Conservation (phyloP, 495 filamentous ascomycete genomes). For the Oidiodendron maius region DNA sequence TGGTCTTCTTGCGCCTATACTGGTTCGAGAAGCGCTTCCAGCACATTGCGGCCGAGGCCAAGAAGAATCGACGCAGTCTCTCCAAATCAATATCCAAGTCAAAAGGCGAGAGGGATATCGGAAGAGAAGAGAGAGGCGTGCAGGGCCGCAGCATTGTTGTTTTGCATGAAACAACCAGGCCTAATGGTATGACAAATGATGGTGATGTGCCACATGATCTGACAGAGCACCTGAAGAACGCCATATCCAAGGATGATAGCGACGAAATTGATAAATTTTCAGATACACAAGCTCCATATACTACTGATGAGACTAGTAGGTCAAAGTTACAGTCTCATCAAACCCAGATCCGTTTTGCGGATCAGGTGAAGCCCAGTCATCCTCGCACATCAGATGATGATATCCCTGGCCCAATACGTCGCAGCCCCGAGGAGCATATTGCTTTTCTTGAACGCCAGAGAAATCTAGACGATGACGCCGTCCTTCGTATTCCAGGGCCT, state of each 20-base stretch:
- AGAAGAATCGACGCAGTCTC: slow-evolving; percentile 34
- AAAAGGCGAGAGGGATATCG: slow-evolving; percentile 38
- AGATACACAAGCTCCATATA: slow-evolving; percentile 2
- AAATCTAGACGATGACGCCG: slow-evolving; percentile 61
- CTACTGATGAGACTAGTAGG: neutral
- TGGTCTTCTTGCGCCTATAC: slow-evolving; percentile 88
- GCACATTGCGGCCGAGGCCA: slow-evolving; percentile 55
- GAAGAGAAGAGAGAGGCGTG: slow-evolving; percentile 60
- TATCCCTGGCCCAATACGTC: slow-evolving; percentile 42
- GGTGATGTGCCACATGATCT: slow-evolving; percentile 3
- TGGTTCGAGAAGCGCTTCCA: slow-evolving; percentile 97
- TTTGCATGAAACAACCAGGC: slow-evolving; percentile 45
- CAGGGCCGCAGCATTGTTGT: slow-evolving; percentile 68
- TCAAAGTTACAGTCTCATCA: slow-evolving; percentile 6
- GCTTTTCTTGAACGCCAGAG: slow-evolving; percentile 81
- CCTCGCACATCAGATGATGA: slow-evolving; percentile 28
- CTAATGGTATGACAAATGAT: slow-evolving; percentile 18
- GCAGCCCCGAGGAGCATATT: slow-evolving; percentile 70
- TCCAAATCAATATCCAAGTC: slow-evolving; percentile 47
- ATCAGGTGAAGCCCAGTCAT: slow-evolving; percentile 47
- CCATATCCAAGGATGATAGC: neutral
- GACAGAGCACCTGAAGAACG: slow-evolving; percentile 4
- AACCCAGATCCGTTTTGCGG: slow-evolving; percentile 52
- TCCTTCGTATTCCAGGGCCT: slow-evolving; percentile 80
- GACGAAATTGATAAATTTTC: slow-evolving; percentile 5